Evolutionary conservation across 805 yeast species (phyloP), one percentile per base, ranked within the genome.

Genomic region (Pichia gijzeniarum): DNA sequence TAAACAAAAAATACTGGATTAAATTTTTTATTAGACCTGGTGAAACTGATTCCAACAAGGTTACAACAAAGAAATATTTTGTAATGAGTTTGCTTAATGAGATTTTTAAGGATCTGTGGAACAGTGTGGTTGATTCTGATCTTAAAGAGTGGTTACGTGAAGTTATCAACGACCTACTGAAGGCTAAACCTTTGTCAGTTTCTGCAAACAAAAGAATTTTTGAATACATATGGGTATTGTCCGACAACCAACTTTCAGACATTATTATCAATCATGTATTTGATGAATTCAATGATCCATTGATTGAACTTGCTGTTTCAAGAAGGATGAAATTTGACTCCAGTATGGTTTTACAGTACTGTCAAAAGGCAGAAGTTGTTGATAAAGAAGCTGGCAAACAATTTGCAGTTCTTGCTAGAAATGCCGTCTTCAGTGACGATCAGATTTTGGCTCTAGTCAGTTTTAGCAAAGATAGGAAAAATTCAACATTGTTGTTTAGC

Each of bases 1-100:
- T 56, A n/a, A 43, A 38, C 4, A 14, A 22, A 3, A 63, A 61
- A 40, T 61, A 56, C 40, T 63, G 67, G 67, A 43, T 38, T 8
- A 19, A 39, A 0, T 40, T 61, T 14, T 53, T 48, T 36, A 20
- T 57, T 10, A 9, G 30, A 5, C 14, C 12, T 1, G 44, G 17
- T 4, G 52, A 48, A 19, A 31, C 48, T 1, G 21, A 27, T 18
- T 19, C 31, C 17, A 25, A 43, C 6, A 31, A 30, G 6, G 16
- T 27, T 2, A 30, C 40, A 14, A 25, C 27, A 2, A 54, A 57
- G 40, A 51, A 50, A 18, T 25, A 38, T 21, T 49, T 57, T 35
- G 48, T 53, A 9, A 38, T 61, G 4, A 53, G 53, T 3, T 41
- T 63, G n/a, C 39, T 61, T n/a, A 58, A 57, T 45, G 64, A 61